A percentile compares a stretch with the other conserved stretches of the same genome.
Conservation (phyloP, 163 green algal genomes). For the Chlorella variabilis region DNA sequence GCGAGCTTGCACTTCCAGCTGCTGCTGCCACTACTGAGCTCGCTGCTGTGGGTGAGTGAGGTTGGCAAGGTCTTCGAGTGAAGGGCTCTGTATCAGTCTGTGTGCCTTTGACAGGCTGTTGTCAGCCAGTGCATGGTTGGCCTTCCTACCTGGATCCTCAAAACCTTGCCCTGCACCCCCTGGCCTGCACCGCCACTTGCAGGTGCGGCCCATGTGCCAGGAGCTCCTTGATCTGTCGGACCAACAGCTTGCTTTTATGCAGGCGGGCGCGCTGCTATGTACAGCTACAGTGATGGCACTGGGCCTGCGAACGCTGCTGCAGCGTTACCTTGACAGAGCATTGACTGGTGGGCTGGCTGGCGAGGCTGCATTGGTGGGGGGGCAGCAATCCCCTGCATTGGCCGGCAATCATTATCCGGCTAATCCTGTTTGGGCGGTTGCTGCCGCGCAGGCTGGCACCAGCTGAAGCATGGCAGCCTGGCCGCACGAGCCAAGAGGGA, state of each 20-base stretch:
- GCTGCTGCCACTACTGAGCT: slow-evolving; percentile 21
- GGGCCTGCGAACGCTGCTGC: slow-evolving; percentile 36
- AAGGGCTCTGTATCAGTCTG: too few species aligned
- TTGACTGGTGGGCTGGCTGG: slow-evolving; percentile 17
- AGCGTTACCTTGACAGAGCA: slow-evolving; percentile 41
- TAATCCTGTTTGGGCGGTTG: not conserved
- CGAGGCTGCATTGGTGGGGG: too few species aligned
- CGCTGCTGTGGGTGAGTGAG: slow-evolving; percentile 45
- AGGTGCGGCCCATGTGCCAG: slow-evolving; percentile 23
- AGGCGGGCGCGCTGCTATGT: slow-evolving; percentile 11
- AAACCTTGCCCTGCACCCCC: too few species aligned
- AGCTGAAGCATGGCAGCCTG: slow-evolving; percentile 45
- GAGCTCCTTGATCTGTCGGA: slow-evolving; percentile 18
- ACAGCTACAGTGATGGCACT: not conserved
- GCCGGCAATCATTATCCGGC: too few species aligned
- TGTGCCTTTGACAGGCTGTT: too few species aligned
- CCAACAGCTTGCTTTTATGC: not conserved
- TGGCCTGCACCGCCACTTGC: not conserved
- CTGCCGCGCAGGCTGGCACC: slow-evolving; percentile 26
- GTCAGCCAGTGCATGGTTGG: too few species aligned
- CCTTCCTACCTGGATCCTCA: too few species aligned
- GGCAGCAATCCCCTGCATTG: too few species aligned
- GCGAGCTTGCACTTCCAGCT: slow-evolving; percentile 38
- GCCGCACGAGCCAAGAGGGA: slow-evolving; percentile 3
- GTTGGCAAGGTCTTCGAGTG: too few species aligned